These are phyloP conservation scores for Podila verticillata DNA, from an alignment of 192 early-diverging fungal species.

Conservation along the genomic window DNA sequence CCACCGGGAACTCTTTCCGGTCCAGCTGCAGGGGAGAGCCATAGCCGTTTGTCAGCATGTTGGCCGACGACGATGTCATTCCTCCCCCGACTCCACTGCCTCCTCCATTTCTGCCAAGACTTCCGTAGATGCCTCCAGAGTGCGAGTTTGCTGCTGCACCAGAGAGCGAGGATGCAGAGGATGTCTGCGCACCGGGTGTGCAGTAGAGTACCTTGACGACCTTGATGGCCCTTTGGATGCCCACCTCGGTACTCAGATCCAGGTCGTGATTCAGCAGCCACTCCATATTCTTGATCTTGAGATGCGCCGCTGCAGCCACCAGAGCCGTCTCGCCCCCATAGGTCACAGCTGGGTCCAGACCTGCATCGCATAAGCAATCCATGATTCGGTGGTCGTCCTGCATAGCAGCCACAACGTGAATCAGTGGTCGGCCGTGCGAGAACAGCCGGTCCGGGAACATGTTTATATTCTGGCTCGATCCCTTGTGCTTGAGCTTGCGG, in stretches of 20 bases:
- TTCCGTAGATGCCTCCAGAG: no score
- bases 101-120: no score
- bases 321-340: constrained; percentile 36
- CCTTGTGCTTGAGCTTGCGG: not conserved
- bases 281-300: constrained; percentile 40
- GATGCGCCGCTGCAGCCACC: constrained; percentile 31
- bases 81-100: not conserved
- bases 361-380: constrained; percentile 45
- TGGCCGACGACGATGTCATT: not conserved
- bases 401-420: constrained; percentile 49
- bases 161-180: not conserved
- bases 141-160: not conserved
- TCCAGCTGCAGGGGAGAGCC: not conserved
- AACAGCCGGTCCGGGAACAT: constrained; percentile 1
- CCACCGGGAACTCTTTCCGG: constrained; percentile 5
- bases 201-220: constrained; percentile 22
- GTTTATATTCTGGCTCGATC: no score
- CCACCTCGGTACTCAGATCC: constrained; percentile 24
- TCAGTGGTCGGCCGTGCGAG: constrained; percentile 21
- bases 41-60: not conserved
- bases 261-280: constrained; percentile 47
- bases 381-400: constrained; percentile 46
- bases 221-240: constrained; percentile 16
- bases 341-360: constrained; percentile 36
- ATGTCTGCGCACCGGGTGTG: not conserved